Conservation (phyloP, 495 filamentous ascomycete genomes). For the Penicillium riverlandense region DNA sequence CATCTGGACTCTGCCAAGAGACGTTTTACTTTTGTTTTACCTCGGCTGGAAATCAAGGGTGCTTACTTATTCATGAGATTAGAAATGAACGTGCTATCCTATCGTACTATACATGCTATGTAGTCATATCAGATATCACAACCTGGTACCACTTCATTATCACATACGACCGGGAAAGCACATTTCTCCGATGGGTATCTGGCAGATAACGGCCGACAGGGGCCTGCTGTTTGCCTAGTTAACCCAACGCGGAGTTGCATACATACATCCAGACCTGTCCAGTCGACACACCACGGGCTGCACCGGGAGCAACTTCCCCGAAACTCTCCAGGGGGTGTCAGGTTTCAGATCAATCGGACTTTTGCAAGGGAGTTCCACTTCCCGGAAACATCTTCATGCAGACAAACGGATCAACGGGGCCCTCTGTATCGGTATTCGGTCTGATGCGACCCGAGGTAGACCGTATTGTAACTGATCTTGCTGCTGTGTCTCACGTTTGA, state of each 20-base stretch:
- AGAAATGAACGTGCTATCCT: too few relatives aligned
- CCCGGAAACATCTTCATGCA: background rate
- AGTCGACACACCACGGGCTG: background rate
- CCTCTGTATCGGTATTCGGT: background rate
- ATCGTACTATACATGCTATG: too few relatives aligned
- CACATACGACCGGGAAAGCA: too few relatives aligned
- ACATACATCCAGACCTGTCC: background rate
- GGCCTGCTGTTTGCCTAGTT: background rate
- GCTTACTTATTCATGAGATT: too few relatives aligned
- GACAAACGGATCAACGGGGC: background rate
- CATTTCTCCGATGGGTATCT: background rate
- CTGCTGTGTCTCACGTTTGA: too few relatives aligned
- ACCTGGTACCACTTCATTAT: too few relatives aligned
- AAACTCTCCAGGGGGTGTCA: background rate
- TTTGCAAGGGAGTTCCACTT: background rate
- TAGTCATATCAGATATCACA: too few relatives aligned
- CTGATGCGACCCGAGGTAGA: too few relatives aligned
- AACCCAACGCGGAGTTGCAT: background rate
- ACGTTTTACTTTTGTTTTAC: too few relatives aligned
- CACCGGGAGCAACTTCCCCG: background rate
- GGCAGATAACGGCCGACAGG: constrained; percentile 6
- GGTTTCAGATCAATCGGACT: constrained; percentile 16
- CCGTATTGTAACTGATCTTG: too few relatives aligned
- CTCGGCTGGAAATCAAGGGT: too few relatives aligned
- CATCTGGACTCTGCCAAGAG: too few relatives aligned